A percentile compares a stretch with the other conserved stretches of the same genome.
Evolutionary conservation across 208 protist species (phyloP).

Genomic region (Leishmania major): DNA sequence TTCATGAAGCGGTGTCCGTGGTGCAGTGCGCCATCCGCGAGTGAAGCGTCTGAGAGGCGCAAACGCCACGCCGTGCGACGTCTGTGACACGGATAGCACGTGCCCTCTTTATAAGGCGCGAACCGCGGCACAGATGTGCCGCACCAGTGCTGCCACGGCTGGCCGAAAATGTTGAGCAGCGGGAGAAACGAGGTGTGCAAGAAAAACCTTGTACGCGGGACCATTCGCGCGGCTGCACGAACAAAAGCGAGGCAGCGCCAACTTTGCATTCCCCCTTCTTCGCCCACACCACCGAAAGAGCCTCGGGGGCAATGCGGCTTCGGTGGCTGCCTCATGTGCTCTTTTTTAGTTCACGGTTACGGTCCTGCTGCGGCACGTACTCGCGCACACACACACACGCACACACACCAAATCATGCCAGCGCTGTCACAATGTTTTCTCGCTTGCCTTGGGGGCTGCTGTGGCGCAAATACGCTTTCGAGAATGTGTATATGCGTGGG

Average conservation of each 20-base stretch:
- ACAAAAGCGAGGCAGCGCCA: background rate
- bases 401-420: background rate
- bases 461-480: background rate
- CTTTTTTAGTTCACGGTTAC: background rate
- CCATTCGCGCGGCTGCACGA: background rate
- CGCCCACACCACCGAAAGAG: background rate
- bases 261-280: background rate
- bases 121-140: background rate
- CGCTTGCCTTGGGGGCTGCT: background rate
- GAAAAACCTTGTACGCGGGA: background rate
- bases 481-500: background rate
- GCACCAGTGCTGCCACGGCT: background rate
- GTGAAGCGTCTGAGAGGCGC: background rate
- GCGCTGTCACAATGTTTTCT: background rate
- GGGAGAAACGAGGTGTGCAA: no score
- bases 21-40: background rate
- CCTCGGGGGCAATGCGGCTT: background rate
- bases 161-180: background rate
- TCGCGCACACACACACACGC: background rate
- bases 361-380: background rate
- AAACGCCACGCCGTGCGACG: background rate
- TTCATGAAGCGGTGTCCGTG: background rate
- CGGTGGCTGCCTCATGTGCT: background rate
- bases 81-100: background rate
- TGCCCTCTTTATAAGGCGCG: background rate